phyloP scores from a whole-genome alignment of 108 stramenopile species.

The Skeletonema tropicum region DNA sequence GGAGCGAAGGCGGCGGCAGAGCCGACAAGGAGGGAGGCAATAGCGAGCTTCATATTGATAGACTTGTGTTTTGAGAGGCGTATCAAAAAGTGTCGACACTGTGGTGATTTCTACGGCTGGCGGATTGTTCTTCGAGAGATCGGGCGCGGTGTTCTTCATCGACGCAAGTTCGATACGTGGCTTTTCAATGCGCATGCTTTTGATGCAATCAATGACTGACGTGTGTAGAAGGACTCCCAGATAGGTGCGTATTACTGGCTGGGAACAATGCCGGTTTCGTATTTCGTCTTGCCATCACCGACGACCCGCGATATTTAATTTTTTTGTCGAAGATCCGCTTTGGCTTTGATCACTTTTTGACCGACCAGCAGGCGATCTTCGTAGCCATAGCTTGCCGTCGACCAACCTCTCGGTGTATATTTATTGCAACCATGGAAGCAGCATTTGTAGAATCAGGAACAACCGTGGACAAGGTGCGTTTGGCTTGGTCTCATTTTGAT shows the following conservation, averaged over 20 bases:
- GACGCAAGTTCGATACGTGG: too few species aligned
- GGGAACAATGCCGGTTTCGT: too few species aligned
- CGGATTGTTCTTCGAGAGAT: not conserved
- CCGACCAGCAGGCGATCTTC: too few species aligned
- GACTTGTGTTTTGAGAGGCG: too few species aligned
- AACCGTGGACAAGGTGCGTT: constrained; percentile 84
- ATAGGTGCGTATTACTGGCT: too few species aligned
- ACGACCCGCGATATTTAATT: too few species aligned
- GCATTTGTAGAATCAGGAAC: constrained; percentile 85
- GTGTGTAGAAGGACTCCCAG: too few species aligned
- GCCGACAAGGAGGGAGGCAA: constrained; percentile 66
- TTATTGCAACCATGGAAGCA: constrained; percentile 72
- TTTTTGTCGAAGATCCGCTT: too few species aligned
- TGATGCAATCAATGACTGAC: too few species aligned
- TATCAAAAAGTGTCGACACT: not conserved
- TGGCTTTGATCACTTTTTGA: too few species aligned
- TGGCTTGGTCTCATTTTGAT: constrained; percentile 5
- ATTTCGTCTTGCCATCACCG: too few species aligned
- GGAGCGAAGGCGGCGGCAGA: constrained; percentile 76
- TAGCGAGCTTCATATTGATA: constrained; percentile 67
- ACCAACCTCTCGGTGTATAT: not conserved
- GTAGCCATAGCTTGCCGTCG: not conserved
- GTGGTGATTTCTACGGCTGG: not conserved
- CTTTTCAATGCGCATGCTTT: too few species aligned
- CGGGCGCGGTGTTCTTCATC: not conserved